A percentile compares a stretch with the other conserved stretches of the same genome.
phyloP scores from a whole-genome alignment of 495 filamentous ascomycete genomes.

The Pyronema domesticum region DNA sequence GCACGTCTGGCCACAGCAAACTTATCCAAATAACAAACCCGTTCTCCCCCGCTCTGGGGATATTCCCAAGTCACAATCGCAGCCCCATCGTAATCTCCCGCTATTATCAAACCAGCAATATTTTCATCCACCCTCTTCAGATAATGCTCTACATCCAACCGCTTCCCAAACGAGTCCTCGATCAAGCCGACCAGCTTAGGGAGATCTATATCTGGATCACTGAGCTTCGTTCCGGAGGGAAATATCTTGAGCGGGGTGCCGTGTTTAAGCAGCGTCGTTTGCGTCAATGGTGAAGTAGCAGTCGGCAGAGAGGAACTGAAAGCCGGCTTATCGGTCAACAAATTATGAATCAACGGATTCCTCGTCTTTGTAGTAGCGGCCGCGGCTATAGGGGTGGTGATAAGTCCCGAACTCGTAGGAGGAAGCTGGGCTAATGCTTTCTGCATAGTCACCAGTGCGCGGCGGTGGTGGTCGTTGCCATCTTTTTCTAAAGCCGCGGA shows the following conservation, averaged over 20 bases:
- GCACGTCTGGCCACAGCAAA: conserved; percentile 80
- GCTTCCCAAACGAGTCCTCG: conserved; percentile 80
- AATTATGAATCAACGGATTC: conserved; percentile 91
- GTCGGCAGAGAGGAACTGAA: conserved; percentile 78
- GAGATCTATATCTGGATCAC: conserved; percentile 61
- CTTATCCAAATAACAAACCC: conserved; percentile 89
- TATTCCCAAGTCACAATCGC: conserved; percentile 90
- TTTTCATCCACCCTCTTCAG: conserved; percentile 54
- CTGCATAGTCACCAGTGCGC: conserved; percentile 55
- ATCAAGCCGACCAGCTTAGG: conserved; percentile 69
- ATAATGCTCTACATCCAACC: conserved; percentile 69
- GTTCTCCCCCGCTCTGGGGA: conserved; percentile 32
- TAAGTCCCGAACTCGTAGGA: conserved; percentile 62
- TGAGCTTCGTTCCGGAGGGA: conserved; percentile 47
- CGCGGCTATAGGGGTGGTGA: conserved; percentile 72
- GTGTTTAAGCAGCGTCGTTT: conserved; percentile 70
- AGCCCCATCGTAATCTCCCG: conserved; percentile 90
- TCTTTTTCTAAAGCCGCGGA: conserved; percentile 34
- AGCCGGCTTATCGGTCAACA: conserved; percentile 84
- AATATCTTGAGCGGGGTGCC: conserved; percentile 75
- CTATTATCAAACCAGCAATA: conserved; percentile 80
- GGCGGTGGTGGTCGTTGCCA: conserved; percentile 32
- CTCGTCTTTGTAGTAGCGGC: conserved; percentile 53
- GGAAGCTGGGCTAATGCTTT: conserved; percentile 60
- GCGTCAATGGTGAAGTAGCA: conserved; percentile 29